Evolutionary conservation across 768 basidiomycete species (phyloP), one percentile per base, ranked within the genome.

Genomic region (Rhizopogon vesiculosus): DNA sequence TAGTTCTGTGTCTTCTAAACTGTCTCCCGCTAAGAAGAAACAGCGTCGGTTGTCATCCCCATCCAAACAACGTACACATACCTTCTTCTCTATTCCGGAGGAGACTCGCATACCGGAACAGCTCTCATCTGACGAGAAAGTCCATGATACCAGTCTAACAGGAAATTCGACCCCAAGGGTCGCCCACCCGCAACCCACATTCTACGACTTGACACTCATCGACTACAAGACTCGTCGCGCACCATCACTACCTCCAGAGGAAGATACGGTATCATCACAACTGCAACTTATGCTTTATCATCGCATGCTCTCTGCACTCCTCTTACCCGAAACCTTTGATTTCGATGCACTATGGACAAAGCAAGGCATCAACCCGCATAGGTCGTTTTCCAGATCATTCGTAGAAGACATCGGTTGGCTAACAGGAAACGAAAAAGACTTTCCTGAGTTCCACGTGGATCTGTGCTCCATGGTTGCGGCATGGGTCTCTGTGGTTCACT

Each of bases 281-380:
- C 69, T 91, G 38, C 91, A 93, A 65, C 76, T 92, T 5, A 90
- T 90, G 86, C 69, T 91, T 39, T 93, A 93, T 64, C 78, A 81
- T 61, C 81, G 82, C 16, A 79, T 93, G 51, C 74, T 93, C 39
- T 73, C 75, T 19, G 69, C 71, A 3, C 69, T 90, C 12, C 65
- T 85, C 18, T 68, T 78, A 3, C 74, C 75, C 1, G 59, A 59
- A 39, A 50, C 62, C 0, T 80, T 84, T 56, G 76, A 85, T 60
- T 89, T 86, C 61, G 45, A 66, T 22, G 53, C 63, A 0, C 60
- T 91, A 9, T 91, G 86, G 84, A 59, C 56, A 13, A 71, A 68
- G 25, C 62, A 84, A 1, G 64, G 69, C 2, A 59, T 86, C 13
- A 59, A 84, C 54, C 72, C 81, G 0, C 62, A 60, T 0, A 67